These are phyloP conservation scores for Chrysosporium queenslandicum DNA, from an alignment of 2,329 filamentous ascomycete genomes.

Conservation along the genomic window DNA sequence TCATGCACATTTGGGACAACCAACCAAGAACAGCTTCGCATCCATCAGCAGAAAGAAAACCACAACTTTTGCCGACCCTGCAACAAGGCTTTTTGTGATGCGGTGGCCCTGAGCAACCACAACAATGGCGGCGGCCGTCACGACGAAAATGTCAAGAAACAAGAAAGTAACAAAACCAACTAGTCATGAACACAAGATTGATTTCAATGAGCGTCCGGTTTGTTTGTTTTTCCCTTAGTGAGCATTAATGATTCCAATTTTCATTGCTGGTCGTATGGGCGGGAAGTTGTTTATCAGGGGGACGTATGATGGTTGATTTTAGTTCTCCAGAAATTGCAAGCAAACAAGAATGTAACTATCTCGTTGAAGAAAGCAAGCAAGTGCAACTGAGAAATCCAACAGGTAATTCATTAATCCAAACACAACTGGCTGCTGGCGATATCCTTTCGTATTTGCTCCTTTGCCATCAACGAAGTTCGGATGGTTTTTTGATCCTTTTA, in stretches of 20 bases:
- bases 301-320: too few relatives aligned
- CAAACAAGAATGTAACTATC: too few relatives aligned
- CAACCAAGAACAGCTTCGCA: neutral
- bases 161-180: neutral
- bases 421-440: too few relatives aligned
- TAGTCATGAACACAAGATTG: neutral
- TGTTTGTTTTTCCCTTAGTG: too few relatives aligned
- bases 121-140: slow-evolving; percentile 2
- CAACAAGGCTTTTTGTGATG: slow-evolving; percentile 12
- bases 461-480: too few relatives aligned
- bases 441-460: too few relatives aligned
- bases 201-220: too few relatives aligned
- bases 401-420: too few relatives aligned
- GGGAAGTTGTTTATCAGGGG: neutral
- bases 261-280: neutral
- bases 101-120: slow-evolving; percentile 10
- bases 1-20: slow-evolving; percentile 4
- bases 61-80: slow-evolving; percentile 15
- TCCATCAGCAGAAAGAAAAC: slow-evolving; percentile 13
- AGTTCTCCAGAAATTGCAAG: too few relatives aligned
- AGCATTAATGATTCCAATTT: neutral
- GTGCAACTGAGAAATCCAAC: too few relatives aligned
- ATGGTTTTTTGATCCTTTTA: too few relatives aligned
- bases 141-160: neutral
- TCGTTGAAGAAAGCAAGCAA: too few relatives aligned